Evolutionary conservation across 441 rosid species (phyloP).

Genomic region (Erysimum cheiri): DNA sequence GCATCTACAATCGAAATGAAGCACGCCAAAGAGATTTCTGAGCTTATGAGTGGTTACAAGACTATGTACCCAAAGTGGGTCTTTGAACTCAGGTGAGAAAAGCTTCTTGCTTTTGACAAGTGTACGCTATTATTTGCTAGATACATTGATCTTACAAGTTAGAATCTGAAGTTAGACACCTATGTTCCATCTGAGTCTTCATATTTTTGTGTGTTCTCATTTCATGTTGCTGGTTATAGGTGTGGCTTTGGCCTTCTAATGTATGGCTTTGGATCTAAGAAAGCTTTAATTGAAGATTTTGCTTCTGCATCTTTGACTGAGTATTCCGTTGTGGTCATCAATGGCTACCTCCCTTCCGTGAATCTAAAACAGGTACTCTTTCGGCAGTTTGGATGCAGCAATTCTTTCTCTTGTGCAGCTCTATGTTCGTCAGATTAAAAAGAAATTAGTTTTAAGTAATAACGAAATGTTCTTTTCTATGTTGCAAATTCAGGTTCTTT

Average conservation of each 20-base stretch:
- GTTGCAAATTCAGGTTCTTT: slow-evolving; percentile 56
- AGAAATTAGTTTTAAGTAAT: not conserved
- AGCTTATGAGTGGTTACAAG: slow-evolving; percentile 66
- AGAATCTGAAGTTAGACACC: not conserved
- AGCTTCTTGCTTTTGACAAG: not conserved
- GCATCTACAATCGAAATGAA: slow-evolving; percentile 62
- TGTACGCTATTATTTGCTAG: not conserved
- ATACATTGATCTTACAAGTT: not conserved
- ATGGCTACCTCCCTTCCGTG: slow-evolving; percentile 85
- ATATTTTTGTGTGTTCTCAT: slow-evolving; percentile 5
- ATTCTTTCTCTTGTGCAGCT: not conserved
- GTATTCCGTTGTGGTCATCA: slow-evolving; percentile 81
- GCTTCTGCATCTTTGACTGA: slow-evolving; percentile 76
- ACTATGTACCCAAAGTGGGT: slow-evolving; percentile 72
- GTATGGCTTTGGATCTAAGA: slow-evolving; percentile 97
- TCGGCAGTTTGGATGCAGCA: not conserved
- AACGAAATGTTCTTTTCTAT: not conserved
- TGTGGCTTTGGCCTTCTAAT: slow-evolving; percentile 90
- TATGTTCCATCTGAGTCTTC: slow-evolving; percentile 8
- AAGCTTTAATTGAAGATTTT: slow-evolving; percentile 78
- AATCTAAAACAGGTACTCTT: slow-evolving; percentile 80
- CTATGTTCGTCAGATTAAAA: not conserved
- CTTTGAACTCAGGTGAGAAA: slow-evolving; percentile 71
- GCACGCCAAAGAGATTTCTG: slow-evolving; percentile 64
- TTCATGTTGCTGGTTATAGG: slow-evolving; percentile 48